Conservation (phyloP, 129 eudicot species). For the Artemisia argyi region DNA sequence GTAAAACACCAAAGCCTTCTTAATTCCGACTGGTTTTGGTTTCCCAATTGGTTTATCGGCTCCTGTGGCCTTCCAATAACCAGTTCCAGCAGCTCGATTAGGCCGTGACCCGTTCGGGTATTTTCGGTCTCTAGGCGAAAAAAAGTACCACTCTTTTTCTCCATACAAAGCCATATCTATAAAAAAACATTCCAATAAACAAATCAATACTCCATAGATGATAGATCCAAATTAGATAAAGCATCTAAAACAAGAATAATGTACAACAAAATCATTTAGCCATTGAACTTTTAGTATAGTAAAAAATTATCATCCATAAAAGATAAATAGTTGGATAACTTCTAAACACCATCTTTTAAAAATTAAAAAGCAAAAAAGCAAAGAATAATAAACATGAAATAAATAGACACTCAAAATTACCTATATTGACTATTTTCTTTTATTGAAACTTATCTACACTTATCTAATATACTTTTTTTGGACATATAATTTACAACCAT, state of each 20-base stretch:
- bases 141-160: slow-evolving; percentile 74
- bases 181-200: neutral
- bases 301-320: too few species aligned
- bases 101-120: slow-evolving; percentile 69
- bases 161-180: slow-evolving; percentile 65
- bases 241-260: too few species aligned
- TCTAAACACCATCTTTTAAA: too few species aligned
- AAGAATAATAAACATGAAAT: too few species aligned
- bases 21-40: slow-evolving; percentile 61
- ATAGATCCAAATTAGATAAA: neutral
- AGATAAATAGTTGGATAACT: too few species aligned
- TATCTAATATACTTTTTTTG: too few species aligned
- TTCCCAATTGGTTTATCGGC: slow-evolving; percentile 73
- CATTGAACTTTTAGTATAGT: too few species aligned
- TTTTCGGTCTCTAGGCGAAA: slow-evolving; percentile 66
- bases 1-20: slow-evolving; percentile 67
- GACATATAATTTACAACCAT: neutral
- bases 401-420: too few species aligned
- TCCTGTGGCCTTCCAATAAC: slow-evolving; percentile 77
- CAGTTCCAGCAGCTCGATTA: slow-evolving; percentile 69
- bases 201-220: neutral
- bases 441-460: too few species aligned
- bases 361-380: too few species aligned
- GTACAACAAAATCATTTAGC: too few species aligned
- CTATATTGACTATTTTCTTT: too few species aligned